Base-by-base conservation (phyloP, 495 filamentous ascomycete genomes). In the Aspergillus diversus region DNA sequence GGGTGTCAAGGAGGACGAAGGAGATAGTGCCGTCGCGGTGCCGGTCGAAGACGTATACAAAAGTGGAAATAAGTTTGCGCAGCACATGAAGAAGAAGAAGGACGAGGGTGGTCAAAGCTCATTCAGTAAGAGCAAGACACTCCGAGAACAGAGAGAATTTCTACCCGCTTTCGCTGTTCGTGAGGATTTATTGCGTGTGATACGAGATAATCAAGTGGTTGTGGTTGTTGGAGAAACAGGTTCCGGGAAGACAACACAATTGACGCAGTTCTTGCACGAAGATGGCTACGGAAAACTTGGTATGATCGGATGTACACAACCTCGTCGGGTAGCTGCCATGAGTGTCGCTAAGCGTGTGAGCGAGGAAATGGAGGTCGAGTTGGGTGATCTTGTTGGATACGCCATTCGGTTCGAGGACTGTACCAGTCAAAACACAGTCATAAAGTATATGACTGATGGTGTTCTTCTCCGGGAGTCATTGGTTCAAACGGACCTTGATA, bases 381-480 rank as follows among this genome's bases (percentile, higher is more conserved):
- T 99, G 13, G 96, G 96, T 27, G 88, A 87, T 46, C 78, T 87
- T 1, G 96, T 99, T 34, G 96, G 96, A 51, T 99, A 98, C 78
- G 94, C 96, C 3, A 99, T 99, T 73, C 93, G 96, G 33, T 99
- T 99, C 72, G 96, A 99, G 71, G 96, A 99, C 76, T 97, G 93
- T 74, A 99, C 96, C 4, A 94, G 90, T 75, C 90, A 91, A 64
- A 88, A 97, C 59, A 99, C 96, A 1, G 81, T 87, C 62, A 98
- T 99, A 75, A 99, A 99, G 76, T 99, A 99, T 71, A 97, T 99
- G 96, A 99, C 96, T 2, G 96, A 99, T 69, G 96, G 96, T 75
- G 93, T 99, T 7, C 81, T 99, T 31, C 84, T 99, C 15, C 88
- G 96, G 70, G 96, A 99, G 69, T 97, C 91, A 13, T 84, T 99